A percentile compares a stretch with the other conserved stretches of the same genome.
Conservation (phyloP, 2,329 filamentous ascomycete genomes). For the Hypocrella siamensis region DNA sequence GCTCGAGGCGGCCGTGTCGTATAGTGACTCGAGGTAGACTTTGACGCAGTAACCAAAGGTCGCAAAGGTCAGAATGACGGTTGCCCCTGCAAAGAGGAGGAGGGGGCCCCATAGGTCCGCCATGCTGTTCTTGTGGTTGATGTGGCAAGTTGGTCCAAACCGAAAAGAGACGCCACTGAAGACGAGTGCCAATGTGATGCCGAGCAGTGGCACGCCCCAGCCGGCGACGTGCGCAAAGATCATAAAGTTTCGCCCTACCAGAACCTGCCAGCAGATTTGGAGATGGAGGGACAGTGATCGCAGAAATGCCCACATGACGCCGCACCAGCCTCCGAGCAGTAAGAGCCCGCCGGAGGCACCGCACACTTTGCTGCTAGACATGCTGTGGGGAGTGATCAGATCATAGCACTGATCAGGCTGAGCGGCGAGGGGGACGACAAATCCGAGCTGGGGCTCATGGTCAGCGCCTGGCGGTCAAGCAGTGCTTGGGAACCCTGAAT, state of each 20-base stretch:
- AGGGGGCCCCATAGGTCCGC: slow-evolving; percentile 83
- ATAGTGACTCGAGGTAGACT: slow-evolving; percentile 75
- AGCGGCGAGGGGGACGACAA: slow-evolving; percentile 72
- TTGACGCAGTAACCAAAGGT: slow-evolving; percentile 91
- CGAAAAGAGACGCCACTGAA: slow-evolving; percentile 89
- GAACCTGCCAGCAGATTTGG: slow-evolving; percentile 94
- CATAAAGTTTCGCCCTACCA: slow-evolving; percentile 81
- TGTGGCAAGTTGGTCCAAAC: slow-evolving; percentile 82
- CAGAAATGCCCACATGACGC: slow-evolving; percentile 81
- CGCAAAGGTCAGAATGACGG: slow-evolving; percentile 65
- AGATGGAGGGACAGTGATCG: slow-evolving; percentile 84
- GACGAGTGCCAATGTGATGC: slow-evolving; percentile 60
- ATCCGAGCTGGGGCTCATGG: slow-evolving; percentile 48
- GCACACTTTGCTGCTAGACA: slow-evolving; percentile 68
- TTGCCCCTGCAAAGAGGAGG: slow-evolving; percentile 59
- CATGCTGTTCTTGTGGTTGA: slow-evolving; percentile 77
- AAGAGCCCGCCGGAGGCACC: slow-evolving; percentile 79
- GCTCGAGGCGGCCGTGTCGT: slow-evolving; percentile 55
- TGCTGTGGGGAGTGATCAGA: slow-evolving; percentile 82
- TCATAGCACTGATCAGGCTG: slow-evolving; percentile 75
- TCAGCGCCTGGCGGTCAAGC: slow-evolving; percentile 8
- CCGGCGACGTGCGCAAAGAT: slow-evolving; percentile 65
- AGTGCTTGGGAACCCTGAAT: too few species aligned
- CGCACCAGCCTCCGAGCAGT: slow-evolving; percentile 71
- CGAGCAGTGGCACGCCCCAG: slow-evolving; percentile 69